Percentiles rank a stretch among this genome's conserved stretches.
phyloP scores from a whole-genome alignment of 2,329 filamentous ascomycete species.

The Penicillium thymicola region DNA sequence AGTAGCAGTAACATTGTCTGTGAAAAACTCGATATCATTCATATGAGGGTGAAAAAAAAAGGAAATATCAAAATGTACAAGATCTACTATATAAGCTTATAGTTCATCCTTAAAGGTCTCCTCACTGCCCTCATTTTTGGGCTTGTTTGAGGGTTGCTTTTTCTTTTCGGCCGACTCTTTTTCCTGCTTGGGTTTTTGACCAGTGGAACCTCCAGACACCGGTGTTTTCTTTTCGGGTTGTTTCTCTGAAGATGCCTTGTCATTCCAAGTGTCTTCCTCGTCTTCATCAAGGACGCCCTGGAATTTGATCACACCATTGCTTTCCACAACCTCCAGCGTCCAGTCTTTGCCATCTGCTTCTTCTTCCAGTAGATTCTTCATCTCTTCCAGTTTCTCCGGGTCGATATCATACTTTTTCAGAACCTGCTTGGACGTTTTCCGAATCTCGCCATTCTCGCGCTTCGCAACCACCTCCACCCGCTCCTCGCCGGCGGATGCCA shows the following conservation, averaged over 20 bases:
- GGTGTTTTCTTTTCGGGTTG: slow-evolving; percentile 11
- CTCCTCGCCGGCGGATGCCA: slow-evolving; percentile 51
- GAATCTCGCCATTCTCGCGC: slow-evolving; percentile 60
- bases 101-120: slow-evolving; percentile 42
- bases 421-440: slow-evolving; percentile 62
- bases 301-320: slow-evolving; percentile 63
- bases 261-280: slow-evolving; percentile 45
- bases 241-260: slow-evolving; percentile 11
- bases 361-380: slow-evolving; percentile 66
- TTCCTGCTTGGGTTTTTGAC: slow-evolving; percentile 22
- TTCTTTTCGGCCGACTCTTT: slow-evolving; percentile 3
- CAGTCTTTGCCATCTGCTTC: slow-evolving; percentile 69
- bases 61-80: slow-evolving; percentile 4
- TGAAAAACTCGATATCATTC: background rate
- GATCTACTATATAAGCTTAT: slow-evolving; percentile 22
- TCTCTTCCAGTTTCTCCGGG: slow-evolving; percentile 63
- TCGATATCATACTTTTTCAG: slow-evolving; percentile 66
- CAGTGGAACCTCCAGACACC: slow-evolving; percentile 19
- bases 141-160: slow-evolving; percentile 8
- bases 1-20: background rate
- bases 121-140: slow-evolving; percentile 32
- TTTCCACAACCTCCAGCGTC: slow-evolving; percentile 76
- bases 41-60: background rate
- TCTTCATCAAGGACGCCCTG: slow-evolving; percentile 65
- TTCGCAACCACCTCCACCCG: slow-evolving; percentile 50